These are phyloP conservation scores for Cutaneotrichosporon sp. DNA, from an alignment of 1,284 basidiomycete species.

Conservation along the genomic window DNA sequence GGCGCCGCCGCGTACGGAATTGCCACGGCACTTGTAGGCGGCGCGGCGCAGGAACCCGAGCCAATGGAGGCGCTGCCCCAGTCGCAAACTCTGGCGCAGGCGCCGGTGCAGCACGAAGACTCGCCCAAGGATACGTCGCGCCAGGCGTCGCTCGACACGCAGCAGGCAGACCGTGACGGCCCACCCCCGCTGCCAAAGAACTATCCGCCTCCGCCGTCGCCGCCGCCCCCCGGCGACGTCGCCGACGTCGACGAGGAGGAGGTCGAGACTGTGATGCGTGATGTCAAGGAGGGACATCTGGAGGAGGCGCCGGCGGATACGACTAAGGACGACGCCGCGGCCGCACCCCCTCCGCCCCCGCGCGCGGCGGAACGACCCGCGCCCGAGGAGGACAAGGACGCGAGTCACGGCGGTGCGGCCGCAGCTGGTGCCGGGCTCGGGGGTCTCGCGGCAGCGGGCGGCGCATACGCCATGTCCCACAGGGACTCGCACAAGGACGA, in stretches of 20 bases:
- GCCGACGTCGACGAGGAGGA: constrained; percentile 31
- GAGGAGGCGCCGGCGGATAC: not conserved
- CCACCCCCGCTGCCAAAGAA: constrained; percentile 18
- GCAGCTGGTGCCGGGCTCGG: too few species aligned
- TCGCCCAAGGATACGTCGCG: not conserved
- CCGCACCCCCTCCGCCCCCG: not conserved
- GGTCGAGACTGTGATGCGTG: not conserved
- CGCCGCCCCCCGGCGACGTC: constrained; percentile 19
- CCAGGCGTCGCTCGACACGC: not conserved
- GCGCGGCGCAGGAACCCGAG: too few species aligned
- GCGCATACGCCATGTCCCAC: too few species aligned
- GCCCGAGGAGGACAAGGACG: not conserved
- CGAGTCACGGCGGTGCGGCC: too few species aligned
- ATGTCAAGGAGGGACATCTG: not conserved
- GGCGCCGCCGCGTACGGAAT: constrained; percentile 18
- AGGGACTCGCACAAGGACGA: constrained; percentile 15
- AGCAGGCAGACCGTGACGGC: constrained; percentile 6
- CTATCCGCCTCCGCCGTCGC: constrained; percentile 1
- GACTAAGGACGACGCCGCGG: constrained; percentile 4
- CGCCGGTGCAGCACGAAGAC: too few species aligned
- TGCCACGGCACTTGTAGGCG: not conserved
- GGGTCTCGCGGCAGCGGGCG: too few species aligned
- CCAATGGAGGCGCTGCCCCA: not conserved
- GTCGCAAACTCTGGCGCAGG: too few species aligned
- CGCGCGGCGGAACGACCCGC: not conserved